These are phyloP conservation scores for Blepharisma stoltei DNA, from an alignment of 73 alveolate genomes.

Conservation along the genomic window DNA sequence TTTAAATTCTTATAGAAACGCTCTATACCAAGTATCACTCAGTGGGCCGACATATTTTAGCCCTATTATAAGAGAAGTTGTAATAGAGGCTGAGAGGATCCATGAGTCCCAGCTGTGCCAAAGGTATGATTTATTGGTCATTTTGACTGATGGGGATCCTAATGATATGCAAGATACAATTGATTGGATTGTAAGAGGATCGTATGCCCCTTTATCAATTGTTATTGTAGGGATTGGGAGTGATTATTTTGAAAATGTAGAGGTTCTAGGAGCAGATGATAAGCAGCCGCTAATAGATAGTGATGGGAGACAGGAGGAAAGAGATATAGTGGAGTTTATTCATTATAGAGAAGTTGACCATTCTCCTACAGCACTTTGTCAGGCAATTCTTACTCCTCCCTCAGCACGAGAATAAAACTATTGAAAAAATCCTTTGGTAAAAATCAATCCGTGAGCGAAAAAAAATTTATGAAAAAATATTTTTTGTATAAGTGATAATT, in stretches of 20 bases:
- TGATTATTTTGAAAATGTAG: conserved; percentile 72
- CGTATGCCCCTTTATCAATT: conserved; percentile 74
- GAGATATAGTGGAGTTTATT: conserved; percentile 85
- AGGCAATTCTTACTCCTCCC: conserved; percentile 77
- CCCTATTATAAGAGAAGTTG: conserved; percentile 51
- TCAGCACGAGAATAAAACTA: too few species aligned
- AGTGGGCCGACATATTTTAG: conserved; percentile 83
- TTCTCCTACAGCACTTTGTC: conserved; percentile 66
- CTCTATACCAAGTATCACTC: conserved; percentile 50
- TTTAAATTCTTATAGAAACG: conserved; percentile 55
- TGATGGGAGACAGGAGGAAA: conserved; percentile 66
- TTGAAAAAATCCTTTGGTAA: too few species aligned
- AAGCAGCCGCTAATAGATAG: conserved; percentile 54
- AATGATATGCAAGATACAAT: conserved; percentile 80
- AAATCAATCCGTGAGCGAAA: too few species aligned
- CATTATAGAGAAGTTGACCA: conserved; percentile 64
- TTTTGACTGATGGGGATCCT: conserved; percentile 93
- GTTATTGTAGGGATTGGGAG: conserved; percentile 87
- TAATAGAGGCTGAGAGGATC: conserved; percentile 45
- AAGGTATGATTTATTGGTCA: conserved; percentile 76
- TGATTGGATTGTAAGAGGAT: conserved; percentile 60
- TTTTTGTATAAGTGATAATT: too few species aligned
- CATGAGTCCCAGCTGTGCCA: conserved; percentile 33
- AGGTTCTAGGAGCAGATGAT: conserved; percentile 83
- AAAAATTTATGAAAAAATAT: too few species aligned